Evolutionary conservation across 805 yeast species (phyloP), one percentile per base, ranked within the genome.

Genomic region (Hanseniaspora clermontiae): DNA sequence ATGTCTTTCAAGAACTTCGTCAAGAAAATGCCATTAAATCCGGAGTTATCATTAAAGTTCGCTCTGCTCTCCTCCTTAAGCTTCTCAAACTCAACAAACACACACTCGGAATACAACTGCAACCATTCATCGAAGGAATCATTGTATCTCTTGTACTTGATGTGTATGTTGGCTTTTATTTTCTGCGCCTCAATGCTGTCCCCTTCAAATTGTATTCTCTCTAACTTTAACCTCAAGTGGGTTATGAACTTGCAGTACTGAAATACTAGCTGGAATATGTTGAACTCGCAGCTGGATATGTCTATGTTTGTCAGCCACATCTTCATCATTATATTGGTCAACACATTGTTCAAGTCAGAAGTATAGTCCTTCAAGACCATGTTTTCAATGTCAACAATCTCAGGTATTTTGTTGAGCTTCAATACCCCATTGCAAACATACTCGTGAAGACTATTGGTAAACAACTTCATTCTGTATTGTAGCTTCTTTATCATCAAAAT

Each of bases 21-120:
- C 24, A 53, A 15, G 32, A 38, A 53, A 9, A 53, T 24, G 5
- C 51, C 47, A 20, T 39, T 53, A 20, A 53, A 46, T 0, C 57
- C 51, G 5, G 40, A 36, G 15, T 15, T 17, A 38, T 46, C 43
- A 27, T 36, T 36, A 3, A 19, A 11, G 19, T 62, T 15, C 74
- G 68, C 49, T 74, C 72, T 46, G 83, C 70, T 52, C 83, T 66
- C 49, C 72, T 74, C 19, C 78, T 74, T 57, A 80, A 79, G 1
- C 90, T 82, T 55, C 86, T 71, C 65, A 86, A 79, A 60, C 83
- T 85, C 60, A 80, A 76, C 60, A 87, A 66, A 20, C 82, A 74
- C 2, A 82, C 77, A 64, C 82, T 84, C 59, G 87, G 70, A 62
- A 77, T 82, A 9, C 75, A 71, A 46, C 81, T 79, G 56, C 84